Conservation (phyloP, 23 red algal genomes). For the Gracilaria vermiculophylla region DNA sequence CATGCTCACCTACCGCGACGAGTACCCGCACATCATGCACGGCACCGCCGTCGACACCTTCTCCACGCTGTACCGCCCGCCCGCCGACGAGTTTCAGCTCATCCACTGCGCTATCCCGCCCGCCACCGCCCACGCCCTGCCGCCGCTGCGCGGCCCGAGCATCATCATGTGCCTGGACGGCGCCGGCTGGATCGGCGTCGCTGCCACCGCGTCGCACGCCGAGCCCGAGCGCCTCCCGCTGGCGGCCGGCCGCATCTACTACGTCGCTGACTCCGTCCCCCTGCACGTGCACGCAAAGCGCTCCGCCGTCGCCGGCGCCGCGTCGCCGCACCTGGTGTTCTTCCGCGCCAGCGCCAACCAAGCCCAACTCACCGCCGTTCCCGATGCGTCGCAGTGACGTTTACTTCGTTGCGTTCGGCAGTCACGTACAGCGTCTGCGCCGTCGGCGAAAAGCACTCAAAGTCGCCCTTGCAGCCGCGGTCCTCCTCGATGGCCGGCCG, state of each 20-base stretch:
- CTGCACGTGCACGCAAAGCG: slow-evolving; percentile 21
- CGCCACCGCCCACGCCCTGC: background rate
- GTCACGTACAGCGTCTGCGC: slow-evolving; percentile 52
- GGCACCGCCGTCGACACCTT: slow-evolving; percentile 22
- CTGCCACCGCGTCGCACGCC: background rate
- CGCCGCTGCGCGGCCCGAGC: background rate
- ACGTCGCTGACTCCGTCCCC: slow-evolving; percentile 12
- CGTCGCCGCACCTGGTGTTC: slow-evolving; percentile 40
- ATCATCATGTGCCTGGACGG: slow-evolving; percentile 57
- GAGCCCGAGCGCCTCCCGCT: slow-evolving; percentile 4
- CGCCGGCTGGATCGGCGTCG: slow-evolving; percentile 2
- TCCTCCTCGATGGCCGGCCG: background rate
- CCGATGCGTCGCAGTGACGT: background rate
- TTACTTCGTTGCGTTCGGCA: slow-evolving; percentile 25
- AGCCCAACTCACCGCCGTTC: background rate
- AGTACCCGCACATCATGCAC: slow-evolving; percentile 30
- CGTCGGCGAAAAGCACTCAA: slow-evolving; percentile 13
- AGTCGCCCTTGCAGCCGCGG: background rate
- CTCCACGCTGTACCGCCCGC: slow-evolving; percentile 56
- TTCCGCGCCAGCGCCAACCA: slow-evolving; percentile 43
- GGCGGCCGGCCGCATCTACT: slow-evolving; percentile 54
- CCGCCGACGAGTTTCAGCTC: slow-evolving; percentile 75
- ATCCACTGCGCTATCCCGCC: slow-evolving; percentile 18
- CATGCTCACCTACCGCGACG: slow-evolving; percentile 90
- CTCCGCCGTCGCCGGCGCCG: background rate